Percentiles rank a stretch among this genome's conserved stretches.
These are phyloP conservation scores for Phytophthora nicotianae DNA, from an alignment of 352 stramenopile genomes.

Conservation along the genomic window DNA sequence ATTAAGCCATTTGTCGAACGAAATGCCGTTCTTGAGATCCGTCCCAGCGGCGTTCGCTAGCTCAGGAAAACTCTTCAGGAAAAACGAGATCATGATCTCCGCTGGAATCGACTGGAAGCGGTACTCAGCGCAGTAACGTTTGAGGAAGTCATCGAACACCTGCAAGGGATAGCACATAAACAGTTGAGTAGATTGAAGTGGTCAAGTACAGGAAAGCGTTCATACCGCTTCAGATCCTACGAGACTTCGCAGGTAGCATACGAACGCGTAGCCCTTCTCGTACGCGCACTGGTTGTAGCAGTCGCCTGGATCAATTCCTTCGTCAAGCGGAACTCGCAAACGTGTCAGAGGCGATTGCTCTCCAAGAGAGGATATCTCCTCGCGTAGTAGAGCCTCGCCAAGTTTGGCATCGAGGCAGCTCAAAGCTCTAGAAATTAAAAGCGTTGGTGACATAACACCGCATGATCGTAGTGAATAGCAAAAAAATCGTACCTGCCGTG, in stretches of 20 bases:
- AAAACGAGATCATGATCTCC: slow-evolving; percentile 74
- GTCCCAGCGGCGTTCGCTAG: slow-evolving; percentile 45
- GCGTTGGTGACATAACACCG: not conserved
- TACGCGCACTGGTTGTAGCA: slow-evolving; percentile 87
- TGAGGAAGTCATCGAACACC: slow-evolving; percentile 75
- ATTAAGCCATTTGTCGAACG: slow-evolving; percentile 74
- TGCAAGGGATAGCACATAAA: slow-evolving; percentile 24
- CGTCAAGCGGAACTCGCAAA: slow-evolving; percentile 70
- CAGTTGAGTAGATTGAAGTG: not conserved
- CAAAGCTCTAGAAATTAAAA: slow-evolving; percentile 37
- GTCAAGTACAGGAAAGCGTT: not conserved
- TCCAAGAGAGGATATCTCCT: slow-evolving; percentile 75
- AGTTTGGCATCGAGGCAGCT: slow-evolving; percentile 80
- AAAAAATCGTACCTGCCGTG: slow-evolving; percentile 56
- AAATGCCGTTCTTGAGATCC: slow-evolving; percentile 66
- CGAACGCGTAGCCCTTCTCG: slow-evolving; percentile 82
- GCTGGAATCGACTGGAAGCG: slow-evolving; percentile 80
- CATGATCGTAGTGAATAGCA: too few species aligned
- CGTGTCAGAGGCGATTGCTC: slow-evolving; percentile 72
- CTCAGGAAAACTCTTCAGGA: slow-evolving; percentile 68
- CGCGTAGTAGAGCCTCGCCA: slow-evolving; percentile 60
- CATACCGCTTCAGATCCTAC: slow-evolving; percentile 66
- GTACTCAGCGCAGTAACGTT: slow-evolving; percentile 65
- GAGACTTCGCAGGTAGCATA: slow-evolving; percentile 73
- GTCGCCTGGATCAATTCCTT: slow-evolving; percentile 79